These are phyloP conservation scores for Incumbomyces delicatus DNA, from an alignment of 2,329 filamentous ascomycete genomes.

Conservation along the genomic window DNA sequence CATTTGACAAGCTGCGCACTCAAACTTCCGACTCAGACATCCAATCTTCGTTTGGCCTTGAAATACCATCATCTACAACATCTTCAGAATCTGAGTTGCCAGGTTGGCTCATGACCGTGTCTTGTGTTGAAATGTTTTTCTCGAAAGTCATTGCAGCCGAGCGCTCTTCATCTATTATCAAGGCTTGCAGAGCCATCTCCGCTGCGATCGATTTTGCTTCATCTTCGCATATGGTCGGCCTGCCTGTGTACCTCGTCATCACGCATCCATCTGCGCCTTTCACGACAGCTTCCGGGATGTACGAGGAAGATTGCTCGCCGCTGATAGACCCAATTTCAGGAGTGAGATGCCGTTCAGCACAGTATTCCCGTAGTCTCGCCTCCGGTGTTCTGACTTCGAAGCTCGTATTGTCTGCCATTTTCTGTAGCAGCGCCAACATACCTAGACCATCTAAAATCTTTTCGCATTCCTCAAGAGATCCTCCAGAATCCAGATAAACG, in stretches of 20 bases:
- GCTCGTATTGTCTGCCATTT: slow-evolving; percentile 16
- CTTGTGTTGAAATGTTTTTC: no score
- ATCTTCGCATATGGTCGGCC: slow-evolving; percentile 10
- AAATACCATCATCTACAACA: no score
- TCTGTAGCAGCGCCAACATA: slow-evolving; percentile 31
- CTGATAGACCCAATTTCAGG: slow-evolving; percentile 5
- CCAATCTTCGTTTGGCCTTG: no score
- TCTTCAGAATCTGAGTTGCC: no score
- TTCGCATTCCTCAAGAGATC: slow-evolving; percentile 50
- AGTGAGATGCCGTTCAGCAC: slow-evolving; percentile 5
- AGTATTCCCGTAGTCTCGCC: background rate
- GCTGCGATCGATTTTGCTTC: slow-evolving; percentile 14
- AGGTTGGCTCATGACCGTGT: no score
- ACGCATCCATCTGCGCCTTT: background rate
- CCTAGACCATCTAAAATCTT: slow-evolving; percentile 54
- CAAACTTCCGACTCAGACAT: no score
- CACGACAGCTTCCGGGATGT: slow-evolving; percentile 10
- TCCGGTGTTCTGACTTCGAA: slow-evolving; percentile 5
- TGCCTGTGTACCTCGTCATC: slow-evolving; percentile 3
- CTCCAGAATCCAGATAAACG: slow-evolving; percentile 67
- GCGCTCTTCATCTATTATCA: background rate
- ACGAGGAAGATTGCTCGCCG: background rate
- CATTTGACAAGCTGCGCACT: no score
- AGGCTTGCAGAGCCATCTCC: slow-evolving; percentile 9
- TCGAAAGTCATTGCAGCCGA: no score